These are phyloP conservation scores for Aureoboletus auriporus DNA, from an alignment of 768 basidiomycete genomes.

Conservation along the genomic window DNA sequence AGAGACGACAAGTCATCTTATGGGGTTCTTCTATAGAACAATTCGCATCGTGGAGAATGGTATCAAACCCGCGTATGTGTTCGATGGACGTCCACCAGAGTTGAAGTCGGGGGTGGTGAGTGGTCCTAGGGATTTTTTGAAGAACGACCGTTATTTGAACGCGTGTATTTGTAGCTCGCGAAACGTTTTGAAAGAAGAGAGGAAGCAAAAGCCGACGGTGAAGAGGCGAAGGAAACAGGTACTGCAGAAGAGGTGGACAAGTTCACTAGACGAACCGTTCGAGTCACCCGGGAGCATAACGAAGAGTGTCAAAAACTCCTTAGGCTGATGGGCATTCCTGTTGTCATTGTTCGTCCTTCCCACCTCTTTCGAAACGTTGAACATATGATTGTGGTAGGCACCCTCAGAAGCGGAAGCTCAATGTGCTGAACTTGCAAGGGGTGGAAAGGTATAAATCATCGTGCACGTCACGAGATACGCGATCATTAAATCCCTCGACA, in stretches of 20 bases:
- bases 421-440: slow-evolving; percentile 96
- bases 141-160: background rate
- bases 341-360: slow-evolving; percentile 66
- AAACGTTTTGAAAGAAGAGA: slow-evolving; percentile 91
- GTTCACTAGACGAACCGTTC: slow-evolving; percentile 86
- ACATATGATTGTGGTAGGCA: slow-evolving; percentile 50
- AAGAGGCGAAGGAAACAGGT: slow-evolving; percentile 95
- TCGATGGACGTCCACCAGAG: slow-evolving; percentile 97
- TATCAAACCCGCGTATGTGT: slow-evolving; percentile 96
- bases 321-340: slow-evolving; percentile 94
- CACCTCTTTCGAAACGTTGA: background rate
- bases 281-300: slow-evolving; percentile 94
- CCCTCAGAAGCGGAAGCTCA: slow-evolving; percentile 99
- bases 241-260: slow-evolving; percentile 92
- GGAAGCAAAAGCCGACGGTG: slow-evolving; percentile 91
- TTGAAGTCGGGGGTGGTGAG: slow-evolving; percentile 94
- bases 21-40: slow-evolving; percentile 98
- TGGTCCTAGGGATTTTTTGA: slow-evolving; percentile 15
- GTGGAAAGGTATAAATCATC: slow-evolving; percentile 68
- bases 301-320: slow-evolving; percentile 89
- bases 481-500: slow-evolving; percentile 24
- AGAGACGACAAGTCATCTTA: slow-evolving; percentile 96
- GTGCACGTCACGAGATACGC: background rate
- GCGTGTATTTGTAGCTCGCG: slow-evolving; percentile 58
- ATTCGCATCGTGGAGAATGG: slow-evolving; percentile 98